Conservation (phyloP, 257 asterid genomes). For the Plantago elongata region DNA sequence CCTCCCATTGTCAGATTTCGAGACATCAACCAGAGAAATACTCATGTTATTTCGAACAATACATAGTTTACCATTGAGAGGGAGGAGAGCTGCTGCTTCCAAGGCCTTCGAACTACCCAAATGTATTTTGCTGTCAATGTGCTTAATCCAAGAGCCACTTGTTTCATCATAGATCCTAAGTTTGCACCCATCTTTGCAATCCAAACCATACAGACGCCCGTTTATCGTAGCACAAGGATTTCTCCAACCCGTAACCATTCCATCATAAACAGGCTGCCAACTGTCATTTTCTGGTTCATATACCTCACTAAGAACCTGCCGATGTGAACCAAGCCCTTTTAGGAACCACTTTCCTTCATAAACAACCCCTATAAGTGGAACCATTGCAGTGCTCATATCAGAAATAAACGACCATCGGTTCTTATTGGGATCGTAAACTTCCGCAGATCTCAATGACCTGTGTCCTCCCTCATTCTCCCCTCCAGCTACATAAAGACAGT, state of each 20-base stretch:
- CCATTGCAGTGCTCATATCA: slow-evolving; percentile 42
- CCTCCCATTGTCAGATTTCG: slow-evolving; percentile 21
- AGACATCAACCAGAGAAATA: slow-evolving; percentile 35
- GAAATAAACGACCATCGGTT: slow-evolving; percentile 38
- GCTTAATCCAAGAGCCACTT: slow-evolving; percentile 33
- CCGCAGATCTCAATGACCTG: slow-evolving; percentile 34
- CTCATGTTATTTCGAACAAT: slow-evolving; percentile 38
- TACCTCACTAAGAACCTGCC: slow-evolving; percentile 37
- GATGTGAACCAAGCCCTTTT: slow-evolving; percentile 36
- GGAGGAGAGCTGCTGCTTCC: slow-evolving; percentile 38
- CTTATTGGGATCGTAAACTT: slow-evolving; percentile 41
- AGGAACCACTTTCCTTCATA: slow-evolving; percentile 40
- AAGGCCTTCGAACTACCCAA: slow-evolving; percentile 35
- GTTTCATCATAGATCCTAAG: slow-evolving; percentile 32
- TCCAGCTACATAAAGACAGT: slow-evolving; percentile 41
- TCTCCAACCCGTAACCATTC: slow-evolving; percentile 44
- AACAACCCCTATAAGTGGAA: slow-evolving; percentile 39
- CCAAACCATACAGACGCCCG: slow-evolving; percentile 28
- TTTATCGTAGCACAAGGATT: slow-evolving; percentile 30
- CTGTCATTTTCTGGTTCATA: slow-evolving; percentile 31
- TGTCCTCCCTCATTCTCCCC: slow-evolving; percentile 37
- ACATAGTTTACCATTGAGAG: slow-evolving; percentile 38
- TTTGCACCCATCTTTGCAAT: slow-evolving; percentile 45
- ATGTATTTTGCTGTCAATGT: slow-evolving; percentile 34
- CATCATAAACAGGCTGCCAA: slow-evolving; percentile 31